Base-by-base conservation (phyloP, 108 stramenopile genomes). In the Discostella stelligeroides region DNA sequence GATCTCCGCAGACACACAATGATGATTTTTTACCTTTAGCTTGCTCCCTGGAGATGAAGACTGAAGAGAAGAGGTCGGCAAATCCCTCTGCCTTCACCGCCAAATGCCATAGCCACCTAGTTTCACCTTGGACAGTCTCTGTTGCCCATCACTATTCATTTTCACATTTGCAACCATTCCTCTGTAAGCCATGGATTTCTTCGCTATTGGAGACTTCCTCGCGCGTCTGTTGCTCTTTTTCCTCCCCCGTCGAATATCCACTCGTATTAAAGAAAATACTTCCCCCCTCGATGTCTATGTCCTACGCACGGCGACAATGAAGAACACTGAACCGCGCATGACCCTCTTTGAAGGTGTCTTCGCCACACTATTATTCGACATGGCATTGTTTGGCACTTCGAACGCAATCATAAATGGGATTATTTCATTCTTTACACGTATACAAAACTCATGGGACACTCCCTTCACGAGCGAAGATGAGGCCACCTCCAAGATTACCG, bases 401-500 rank as follows among this genome's bases (percentile, higher is more conserved):
- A 81, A 81, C 25, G 40, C 63, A 0, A 11, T 81, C 0, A 81
- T 81, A 24, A 81, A 81, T 53, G 63, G 63, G 4, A 45, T 81
- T 13, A 81, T 81, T 54, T 38, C 27, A 8, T 21, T 76, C 25
- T 81, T 81, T 40, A 81, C 80, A 8, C 24, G 51, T 4, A 65
- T 81, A 40, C 80, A 81, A 76, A 81, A 81, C 51, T 71, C 75
- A 25, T 81, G 80, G 80, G 75, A 81, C 46, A 50, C 3, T 2
- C 63, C 75, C 7, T 81, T 81, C 55, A 30, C 27, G 12, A 49
- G 18, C 30, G 41, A 48, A n/a, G 50, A 41, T 0, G 57, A 63
- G 14, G 80, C 80, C 5, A 48, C 17, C 12, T 28, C n/a, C 23
- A 53, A 65, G 10, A 61, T 81, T 8, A 3, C 10, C 24, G 70